Evolutionary conservation across 306 rosid genomes (phyloP), one percentile per base, ranked within the genome.

Genomic region (Mimosa pudica): DNA sequence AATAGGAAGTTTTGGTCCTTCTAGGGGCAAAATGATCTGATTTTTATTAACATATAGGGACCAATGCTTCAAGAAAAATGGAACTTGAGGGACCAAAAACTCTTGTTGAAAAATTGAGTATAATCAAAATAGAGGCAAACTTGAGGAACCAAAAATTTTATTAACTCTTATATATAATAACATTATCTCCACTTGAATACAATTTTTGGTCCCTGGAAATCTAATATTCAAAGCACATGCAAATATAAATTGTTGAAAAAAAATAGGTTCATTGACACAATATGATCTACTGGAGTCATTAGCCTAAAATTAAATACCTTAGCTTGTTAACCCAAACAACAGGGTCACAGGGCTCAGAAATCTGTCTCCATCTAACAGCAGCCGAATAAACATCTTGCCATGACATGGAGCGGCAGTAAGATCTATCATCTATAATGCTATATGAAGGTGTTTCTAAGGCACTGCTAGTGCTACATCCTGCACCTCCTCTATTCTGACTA

Each of bases 401-500:
- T 68, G 93, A 86, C 84, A 92, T 79, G 78, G 83, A 82, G 7
- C 85, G 91, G 77, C 85, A 85, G 68, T 86, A 88, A 77, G 92
- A 79, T 89, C 89, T 92, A 61, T 90, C 91, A 82, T 95, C 98
- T 41, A 78, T 18, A 74, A 71, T 81, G 64, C 89, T 78, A 79
- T 69, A 81, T 68, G 91, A 86, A 84, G 97, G 80, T 61, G 90
- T 33, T 78, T 89, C 93, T 30, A 86, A 83, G 78, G 82, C 80
- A 85, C 88, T 86, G 86, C 98, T 95, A 0, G 97, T 91, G 82
- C 96, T 95, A 84, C 98, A 92, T 80, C 98, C 98, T 52, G 98
- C 92, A 61, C 98, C 98, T 70, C 98, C 98, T 87, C 98, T 89
- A 74, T 95, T 95, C 83, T 91, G 95, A 85, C 98, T 92, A 17